Conservation (phyloP, 2,329 filamentous ascomycete species). For the Ophiostoma himal-ulmi region DNA sequence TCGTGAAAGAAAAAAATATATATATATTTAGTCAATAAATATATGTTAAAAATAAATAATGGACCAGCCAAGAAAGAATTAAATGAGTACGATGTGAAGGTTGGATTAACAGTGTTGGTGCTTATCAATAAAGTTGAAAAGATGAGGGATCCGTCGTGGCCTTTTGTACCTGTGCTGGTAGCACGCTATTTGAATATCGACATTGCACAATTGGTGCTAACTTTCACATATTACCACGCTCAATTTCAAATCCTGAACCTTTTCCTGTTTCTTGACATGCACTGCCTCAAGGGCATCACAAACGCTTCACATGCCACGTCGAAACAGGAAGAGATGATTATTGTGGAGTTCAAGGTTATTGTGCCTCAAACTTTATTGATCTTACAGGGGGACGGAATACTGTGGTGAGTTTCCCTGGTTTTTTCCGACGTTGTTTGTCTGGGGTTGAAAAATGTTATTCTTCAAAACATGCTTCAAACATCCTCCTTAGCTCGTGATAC, state of each 20-base stretch:
- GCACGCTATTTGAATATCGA: not conserved
- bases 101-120: not conserved
- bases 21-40: not conserved
- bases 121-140: not conserved
- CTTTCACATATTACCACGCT: not conserved
- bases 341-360: not conserved
- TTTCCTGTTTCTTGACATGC: not conserved
- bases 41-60: not conserved
- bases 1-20: not conserved
- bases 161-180: not conserved
- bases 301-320: constrained; percentile 1
- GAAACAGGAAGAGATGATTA: not conserved
- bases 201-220: not conserved
- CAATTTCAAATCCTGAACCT: not conserved
- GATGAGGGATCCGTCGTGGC: not conserved
- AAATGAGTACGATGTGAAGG: not conserved
- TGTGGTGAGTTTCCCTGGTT: not conserved
- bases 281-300: not conserved
- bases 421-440: constrained; percentile 4
- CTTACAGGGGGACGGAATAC: not conserved
- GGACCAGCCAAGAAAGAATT: constrained; percentile 2
- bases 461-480: constrained; percentile 7
- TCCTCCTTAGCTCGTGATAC: not conserved
- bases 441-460: not conserved
- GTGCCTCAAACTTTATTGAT: not conserved